Base-by-base conservation (phyloP, 805 yeast species). In the Yamadazyma sp. region DNA sequence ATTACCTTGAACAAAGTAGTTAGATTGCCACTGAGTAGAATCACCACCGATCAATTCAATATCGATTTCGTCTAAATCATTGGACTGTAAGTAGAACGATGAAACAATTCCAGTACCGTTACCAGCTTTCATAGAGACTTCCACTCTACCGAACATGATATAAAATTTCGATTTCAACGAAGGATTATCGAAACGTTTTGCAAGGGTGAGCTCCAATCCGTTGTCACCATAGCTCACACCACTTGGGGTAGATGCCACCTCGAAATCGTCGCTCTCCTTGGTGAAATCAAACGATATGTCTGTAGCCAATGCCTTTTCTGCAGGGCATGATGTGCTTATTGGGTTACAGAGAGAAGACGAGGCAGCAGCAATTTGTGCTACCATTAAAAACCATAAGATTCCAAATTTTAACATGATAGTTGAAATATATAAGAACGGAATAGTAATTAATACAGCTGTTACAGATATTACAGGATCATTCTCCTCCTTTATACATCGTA, bases 31-130 rank as follows among this genome's bases (percentile, higher is more conserved):
- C 54, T 85, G 82, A 23, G 78, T 70, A 19, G 68, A 67, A 54
- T 88, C 95, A 30, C 84, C 80, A 14, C 96, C 96, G 25, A 84
- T 67, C 80, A 91, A 81, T 58, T 89, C 96, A 34, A 84, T 53
- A 60, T 88, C 96, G 33, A 89, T 78, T 60, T 89, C 96, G 59
- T 89, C 96, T 49, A 82, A 67, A 50, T 84, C 95, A 54, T 89
- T 95, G 18, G 73, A 64, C 53, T 86, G 93, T 35, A 88, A 68
- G 47, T 80, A 85, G 47, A 88, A 77, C 2, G 91, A 80, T 0
- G 95, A 83, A 7, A 86, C 80, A 26, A 88, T 73, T 45, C 96
- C 96, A 6, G 60, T 60, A 19, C 95, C 96, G 9, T 73, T 68
- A 3, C 91, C 90, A 19, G 88, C 83, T 53, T 80, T 74, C 41